Evolutionary conservation across 495 filamentous ascomycete species (phyloP), one percentile per base, ranked within the genome.

Genomic region (Hypoxylon crocopeplum): DNA sequence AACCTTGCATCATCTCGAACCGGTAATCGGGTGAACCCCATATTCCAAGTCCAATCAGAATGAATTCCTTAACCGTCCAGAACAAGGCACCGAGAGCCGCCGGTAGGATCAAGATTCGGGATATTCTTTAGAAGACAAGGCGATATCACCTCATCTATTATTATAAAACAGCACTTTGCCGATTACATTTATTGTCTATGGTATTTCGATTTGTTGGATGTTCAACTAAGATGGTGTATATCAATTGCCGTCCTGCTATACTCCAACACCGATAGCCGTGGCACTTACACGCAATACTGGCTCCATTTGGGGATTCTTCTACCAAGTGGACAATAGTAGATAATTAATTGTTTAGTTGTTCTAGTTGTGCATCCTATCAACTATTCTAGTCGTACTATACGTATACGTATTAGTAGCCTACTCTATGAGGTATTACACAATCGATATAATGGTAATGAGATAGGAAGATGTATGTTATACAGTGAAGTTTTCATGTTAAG

Each of bases 1-100:
- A 46, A 55, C 55, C 61, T 64, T 53, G 55, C 61, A 59, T 59
- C 61, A 64, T 64, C 61, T 64, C 48, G 45, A 64, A 59, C 44
- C 61, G 61, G 61, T 58, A 64, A 64, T 59, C 61, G 61, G 61
- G 8, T 12, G 19, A 44, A 64, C 61, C 54, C 61, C 61, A 59
- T 55, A 59, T 59, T 64, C 50, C 5, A 2, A 19, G 12, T 17
- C 61, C 61, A 64, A 64, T 59, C 50, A 50, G n/a, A 24, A 39
- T 39, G 1, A 32, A 8, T 11, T 19, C 11, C 16, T 29, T 55
- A 55, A 49, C 61, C 61, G 61, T 59, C 20, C 33, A 40, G 3
- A 13, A 10, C 17, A 34, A 47, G 37, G 11, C 48, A 47, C 61
- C 61, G 61, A 64, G 45, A 64, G 55, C 61, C 61, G 61, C 33